phyloP scores from a whole-genome alignment of 805 yeast genomes.

The Pichia scutulata region DNA sequence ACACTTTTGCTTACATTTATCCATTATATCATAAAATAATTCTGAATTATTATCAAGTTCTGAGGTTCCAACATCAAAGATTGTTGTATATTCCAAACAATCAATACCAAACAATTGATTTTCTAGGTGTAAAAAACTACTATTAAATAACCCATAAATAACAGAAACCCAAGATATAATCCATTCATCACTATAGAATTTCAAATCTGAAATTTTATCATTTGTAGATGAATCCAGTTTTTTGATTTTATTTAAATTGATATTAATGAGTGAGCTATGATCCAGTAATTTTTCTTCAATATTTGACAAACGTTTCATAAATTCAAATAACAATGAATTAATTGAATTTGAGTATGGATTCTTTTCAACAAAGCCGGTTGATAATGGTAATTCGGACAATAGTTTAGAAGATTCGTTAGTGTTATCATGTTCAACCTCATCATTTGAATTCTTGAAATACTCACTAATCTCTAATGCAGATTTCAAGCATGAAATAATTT shows the following conservation, averaged over 20 bases:
- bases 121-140: slow-evolving; percentile 20
- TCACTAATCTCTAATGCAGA: slow-evolving; percentile 14
- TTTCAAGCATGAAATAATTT: slow-evolving; percentile 15
- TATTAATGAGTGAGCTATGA: slow-evolving; percentile 7
- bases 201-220: slow-evolving; percentile 10
- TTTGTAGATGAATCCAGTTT: slow-evolving; percentile 5
- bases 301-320: slow-evolving; percentile 12
- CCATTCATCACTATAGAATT: slow-evolving; percentile 17
- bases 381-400: neutral
- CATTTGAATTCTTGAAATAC: neutral
- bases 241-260: slow-evolving; percentile 8
- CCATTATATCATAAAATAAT: slow-evolving; percentile 16
- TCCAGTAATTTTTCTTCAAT: slow-evolving; percentile 4
- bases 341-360: slow-evolving; percentile 16
- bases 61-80: slow-evolving; percentile 18
- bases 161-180: slow-evolving; percentile 25
- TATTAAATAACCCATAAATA: slow-evolving; percentile 22
- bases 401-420: neutral
- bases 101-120: slow-evolving; percentile 22
- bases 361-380: neutral
- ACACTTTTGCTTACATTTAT: slow-evolving; percentile 20
- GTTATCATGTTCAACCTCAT: neutral
- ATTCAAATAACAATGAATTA: slow-evolving; percentile 16
- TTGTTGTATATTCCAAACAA: slow-evolving; percentile 16
- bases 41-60: slow-evolving; percentile 17